These are phyloP conservation scores for Triadica sebifera DNA, from an alignment of 345 rosid species.

Conservation along the genomic window DNA sequence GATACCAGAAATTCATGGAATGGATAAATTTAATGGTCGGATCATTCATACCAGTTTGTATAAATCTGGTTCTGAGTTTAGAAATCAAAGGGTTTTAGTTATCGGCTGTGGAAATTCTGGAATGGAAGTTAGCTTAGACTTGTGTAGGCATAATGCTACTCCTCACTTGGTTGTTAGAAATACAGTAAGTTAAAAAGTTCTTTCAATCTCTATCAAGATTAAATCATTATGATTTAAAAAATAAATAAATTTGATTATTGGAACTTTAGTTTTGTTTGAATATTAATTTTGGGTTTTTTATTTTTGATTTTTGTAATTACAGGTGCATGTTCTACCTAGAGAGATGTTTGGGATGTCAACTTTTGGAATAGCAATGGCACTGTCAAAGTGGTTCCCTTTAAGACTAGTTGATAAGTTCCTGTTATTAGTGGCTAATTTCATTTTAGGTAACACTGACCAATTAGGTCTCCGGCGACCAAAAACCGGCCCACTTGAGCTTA, in stretches of 20 bases:
- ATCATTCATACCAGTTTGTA: conserved; percentile 57
- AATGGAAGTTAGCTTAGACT: conserved; percentile 60
- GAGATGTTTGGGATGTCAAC: conserved; percentile 82
- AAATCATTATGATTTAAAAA: no score
- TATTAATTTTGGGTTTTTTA: neutral
- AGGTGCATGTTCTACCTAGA: conserved; percentile 93
- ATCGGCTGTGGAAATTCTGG: conserved; percentile 90
- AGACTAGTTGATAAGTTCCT: conserved; percentile 61
- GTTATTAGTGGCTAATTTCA: conserved; percentile 43
- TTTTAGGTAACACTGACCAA: conserved; percentile 63
- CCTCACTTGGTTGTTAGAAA: conserved; percentile 60
- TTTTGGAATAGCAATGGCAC: conserved; percentile 74
- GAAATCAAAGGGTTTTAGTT: conserved; percentile 47
- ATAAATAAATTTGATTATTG: no score
- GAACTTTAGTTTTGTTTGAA: neutral
- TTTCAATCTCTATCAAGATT: no score
- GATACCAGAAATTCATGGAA: conserved; percentile 47
- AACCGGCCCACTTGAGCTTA: conserved; percentile 84
- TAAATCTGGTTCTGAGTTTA: conserved; percentile 52
- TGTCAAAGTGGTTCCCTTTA: conserved; percentile 75
- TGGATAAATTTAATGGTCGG: conserved; percentile 44
- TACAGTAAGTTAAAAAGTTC: conserved; percentile 35
- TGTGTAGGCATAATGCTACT: conserved; percentile 52
- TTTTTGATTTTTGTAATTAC: neutral
- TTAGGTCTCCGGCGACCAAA: conserved; percentile 84